Evolutionary conservation across 805 yeast genomes (phyloP).

Genomic region (Naumovozyma dairenensis): DNA sequence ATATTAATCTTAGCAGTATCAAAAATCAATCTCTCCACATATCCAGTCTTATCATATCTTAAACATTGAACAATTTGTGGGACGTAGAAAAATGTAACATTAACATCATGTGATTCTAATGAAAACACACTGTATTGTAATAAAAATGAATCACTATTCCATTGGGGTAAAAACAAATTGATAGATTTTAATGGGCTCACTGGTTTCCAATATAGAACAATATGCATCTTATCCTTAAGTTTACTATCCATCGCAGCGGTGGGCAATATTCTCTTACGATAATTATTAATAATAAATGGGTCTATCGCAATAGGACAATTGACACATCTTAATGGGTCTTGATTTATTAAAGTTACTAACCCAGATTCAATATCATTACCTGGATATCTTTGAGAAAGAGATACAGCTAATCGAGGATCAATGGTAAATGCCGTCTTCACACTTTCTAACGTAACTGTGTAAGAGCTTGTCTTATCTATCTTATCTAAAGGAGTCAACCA

Average conservation of each 20-base stretch:
- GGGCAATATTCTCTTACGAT: not conserved
- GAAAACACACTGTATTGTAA: conserved; percentile 88
- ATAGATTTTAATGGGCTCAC: conserved; percentile 79
- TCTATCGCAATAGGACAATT: conserved; percentile 18
- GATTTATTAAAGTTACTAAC: conserved; percentile 37
- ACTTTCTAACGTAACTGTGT: conserved; percentile 27
- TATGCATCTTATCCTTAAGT: conserved; percentile 18
- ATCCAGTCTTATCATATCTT: conserved; percentile 73
- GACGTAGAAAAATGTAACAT: conserved; percentile 86
- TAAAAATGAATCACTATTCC: conserved; percentile 52
- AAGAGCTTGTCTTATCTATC: conserved; percentile 28
- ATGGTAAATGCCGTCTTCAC: conserved; percentile 50
- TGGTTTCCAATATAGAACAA: conserved; percentile 59
- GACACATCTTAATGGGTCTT: conserved; percentile 43
- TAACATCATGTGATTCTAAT: conserved; percentile 76
- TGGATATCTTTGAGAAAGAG: conserved; percentile 50
- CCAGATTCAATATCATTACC: conserved; percentile 21
- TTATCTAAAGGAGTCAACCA: conserved; percentile 51
- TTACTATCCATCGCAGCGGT: not conserved
- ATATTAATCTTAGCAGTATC: conserved; percentile 89
- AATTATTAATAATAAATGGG: conserved; percentile 8
- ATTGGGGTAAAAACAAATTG: conserved; percentile 69
- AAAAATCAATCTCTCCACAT: conserved; percentile 76
- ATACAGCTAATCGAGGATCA: conserved; percentile 65
- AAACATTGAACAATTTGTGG: conserved; percentile 95